These are phyloP conservation scores for Spathaspora hagerdaliae DNA, from an alignment of 805 yeast genomes.

Conservation along the genomic window DNA sequence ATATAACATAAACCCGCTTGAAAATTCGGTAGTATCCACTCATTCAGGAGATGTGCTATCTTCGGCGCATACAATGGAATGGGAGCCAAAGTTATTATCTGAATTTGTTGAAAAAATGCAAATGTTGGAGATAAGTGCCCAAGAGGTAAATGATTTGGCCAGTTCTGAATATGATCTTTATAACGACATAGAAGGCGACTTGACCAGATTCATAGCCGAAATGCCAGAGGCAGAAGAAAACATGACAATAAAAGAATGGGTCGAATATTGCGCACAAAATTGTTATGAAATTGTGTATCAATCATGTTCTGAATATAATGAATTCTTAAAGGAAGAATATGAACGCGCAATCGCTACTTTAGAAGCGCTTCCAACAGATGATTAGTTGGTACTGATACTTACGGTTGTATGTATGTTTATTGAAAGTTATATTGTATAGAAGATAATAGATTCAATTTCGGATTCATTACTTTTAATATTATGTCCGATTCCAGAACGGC, in stretches of 20 bases:
- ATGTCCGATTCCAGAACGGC: too few relatives aligned
- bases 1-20: background rate
- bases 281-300: slow-evolving; percentile 47
- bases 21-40: background rate
- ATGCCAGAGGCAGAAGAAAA: slow-evolving; percentile 68
- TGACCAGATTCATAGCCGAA: slow-evolving; percentile 59
- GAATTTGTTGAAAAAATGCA: slow-evolving; percentile 1
- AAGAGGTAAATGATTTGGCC: slow-evolving; percentile 28
- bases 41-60: background rate
- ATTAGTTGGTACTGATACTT: slow-evolving; percentile 1
- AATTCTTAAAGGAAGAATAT: slow-evolving; percentile 45
- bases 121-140: slow-evolving; percentile 31
- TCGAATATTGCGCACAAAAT: slow-evolving; percentile 49
- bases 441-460: too few relatives aligned
- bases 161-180: slow-evolving; percentile 40
- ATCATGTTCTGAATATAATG: slow-evolving; percentile 45
- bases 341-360: slow-evolving; percentile 45
- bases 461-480: too few relatives aligned
- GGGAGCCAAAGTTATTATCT: slow-evolving; percentile 2
- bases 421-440: too few relatives aligned
- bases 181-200: slow-evolving; percentile 63
- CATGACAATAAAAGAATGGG: slow-evolving; percentile 73
- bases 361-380: slow-evolving; percentile 27
- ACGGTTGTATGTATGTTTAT: background rate
- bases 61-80: background rate